Evolutionary conservation across 2,329 filamentous ascomycete genomes (phyloP).

Genomic region (Monilinia aucupariae): DNA sequence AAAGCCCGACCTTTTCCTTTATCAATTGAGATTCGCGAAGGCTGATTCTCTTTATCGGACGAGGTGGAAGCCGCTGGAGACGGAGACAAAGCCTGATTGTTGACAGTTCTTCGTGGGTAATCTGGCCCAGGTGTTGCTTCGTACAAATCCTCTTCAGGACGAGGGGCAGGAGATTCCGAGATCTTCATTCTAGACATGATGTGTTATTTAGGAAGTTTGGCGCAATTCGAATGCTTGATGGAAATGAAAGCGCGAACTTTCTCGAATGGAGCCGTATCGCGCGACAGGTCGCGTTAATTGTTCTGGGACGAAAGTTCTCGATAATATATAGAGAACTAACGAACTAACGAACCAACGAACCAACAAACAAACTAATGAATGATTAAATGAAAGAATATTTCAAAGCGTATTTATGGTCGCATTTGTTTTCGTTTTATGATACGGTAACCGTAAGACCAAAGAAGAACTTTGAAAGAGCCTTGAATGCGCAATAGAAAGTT

Average conservation of each 20-base stretch:
- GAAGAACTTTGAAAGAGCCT: no score
- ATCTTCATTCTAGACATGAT: slow-evolving; percentile 24
- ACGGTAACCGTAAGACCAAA: background rate
- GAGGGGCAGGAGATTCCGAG: slow-evolving; percentile 30
- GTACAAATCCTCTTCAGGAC: slow-evolving; percentile 32
- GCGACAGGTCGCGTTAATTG: background rate
- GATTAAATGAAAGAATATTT: background rate
- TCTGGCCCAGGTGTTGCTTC: slow-evolving; percentile 31
- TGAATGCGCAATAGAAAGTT: background rate
- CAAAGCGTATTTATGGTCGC: background rate
- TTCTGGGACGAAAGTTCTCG: background rate
- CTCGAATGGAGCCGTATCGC: background rate
- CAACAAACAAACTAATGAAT: background rate
- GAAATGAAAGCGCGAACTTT: background rate
- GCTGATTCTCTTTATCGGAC: slow-evolving; percentile 47
- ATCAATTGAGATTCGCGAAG: slow-evolving; percentile 27
- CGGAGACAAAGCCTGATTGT: slow-evolving; percentile 28
- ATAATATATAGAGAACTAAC: background rate
- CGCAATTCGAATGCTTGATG: background rate
- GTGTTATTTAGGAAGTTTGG: slow-evolving; percentile 17
- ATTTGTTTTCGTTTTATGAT: background rate
- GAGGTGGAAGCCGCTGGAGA: slow-evolving; percentile 35
- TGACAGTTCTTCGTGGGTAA: slow-evolving; percentile 19
- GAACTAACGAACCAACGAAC: no score
- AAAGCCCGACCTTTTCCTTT: slow-evolving; percentile 41